Percentiles rank a stretch among this genome's conserved stretches.
Conservation (phyloP, 1,284 basidiomycete species). For the Violaceomyces palustris region DNA sequence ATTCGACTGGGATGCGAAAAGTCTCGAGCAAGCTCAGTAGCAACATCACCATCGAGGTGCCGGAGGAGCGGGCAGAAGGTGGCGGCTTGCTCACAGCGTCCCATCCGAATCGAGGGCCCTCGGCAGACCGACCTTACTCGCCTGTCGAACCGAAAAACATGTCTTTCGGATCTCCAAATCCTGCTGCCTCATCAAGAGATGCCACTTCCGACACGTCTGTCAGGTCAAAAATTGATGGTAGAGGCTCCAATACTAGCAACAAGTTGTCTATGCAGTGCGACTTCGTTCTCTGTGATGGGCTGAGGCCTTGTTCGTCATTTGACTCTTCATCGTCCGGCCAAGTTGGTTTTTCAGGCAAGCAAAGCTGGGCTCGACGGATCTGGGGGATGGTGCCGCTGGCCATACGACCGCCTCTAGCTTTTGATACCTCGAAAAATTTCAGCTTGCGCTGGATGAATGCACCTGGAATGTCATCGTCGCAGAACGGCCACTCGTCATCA, state of each 20-base stretch:
- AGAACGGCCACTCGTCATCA: neutral
- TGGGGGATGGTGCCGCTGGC: slow-evolving; percentile 29
- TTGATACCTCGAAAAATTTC: slow-evolving; percentile 38
- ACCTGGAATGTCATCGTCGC: too few species aligned
- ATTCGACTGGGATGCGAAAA: too few species aligned
- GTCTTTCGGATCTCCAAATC: too few species aligned
- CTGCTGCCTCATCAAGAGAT: slow-evolving; percentile 6
- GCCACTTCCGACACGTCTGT: neutral
- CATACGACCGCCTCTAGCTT: slow-evolving; percentile 23
- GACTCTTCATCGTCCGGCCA: neutral
- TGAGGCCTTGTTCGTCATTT: neutral
- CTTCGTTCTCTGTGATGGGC: slow-evolving; percentile 16
- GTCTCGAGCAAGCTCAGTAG: too few species aligned
- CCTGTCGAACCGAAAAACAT: slow-evolving; percentile 14
- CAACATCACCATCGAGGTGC: too few species aligned
- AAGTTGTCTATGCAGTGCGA: slow-evolving; percentile 3
- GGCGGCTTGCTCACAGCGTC: too few species aligned
- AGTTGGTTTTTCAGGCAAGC: slow-evolving; percentile 1
- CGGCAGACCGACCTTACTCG: slow-evolving; percentile 35
- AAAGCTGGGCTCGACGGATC: slow-evolving; percentile 37
- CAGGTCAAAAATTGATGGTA: neutral
- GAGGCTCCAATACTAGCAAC: neutral
- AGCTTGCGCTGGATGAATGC: slow-evolving; percentile 35
- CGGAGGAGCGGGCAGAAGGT: too few species aligned
- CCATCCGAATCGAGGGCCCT: too few species aligned